phyloP scores from a whole-genome alignment of 2,329 filamentous ascomycete genomes.

The Epichloe festucae region DNA sequence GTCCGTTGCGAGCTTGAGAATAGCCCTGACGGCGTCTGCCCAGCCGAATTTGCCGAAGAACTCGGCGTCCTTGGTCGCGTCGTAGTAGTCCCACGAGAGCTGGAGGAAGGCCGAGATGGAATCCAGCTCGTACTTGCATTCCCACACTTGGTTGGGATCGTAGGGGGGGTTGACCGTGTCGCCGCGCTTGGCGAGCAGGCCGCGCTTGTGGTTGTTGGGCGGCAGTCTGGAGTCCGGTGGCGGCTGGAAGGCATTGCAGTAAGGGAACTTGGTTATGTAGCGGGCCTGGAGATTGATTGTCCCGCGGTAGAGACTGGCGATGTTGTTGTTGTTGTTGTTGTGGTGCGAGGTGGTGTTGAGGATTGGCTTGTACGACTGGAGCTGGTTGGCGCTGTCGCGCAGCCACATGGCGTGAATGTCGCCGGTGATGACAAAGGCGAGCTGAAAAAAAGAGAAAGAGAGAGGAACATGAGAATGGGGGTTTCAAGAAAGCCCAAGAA shows the following conservation, averaged over 20 bases:
- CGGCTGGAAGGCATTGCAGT: conserved; percentile 92
- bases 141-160: conserved; percentile 62
- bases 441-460: conserved; percentile 20
- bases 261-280: conserved; percentile 57
- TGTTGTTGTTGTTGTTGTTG: conserved; percentile 11
- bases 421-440: conserved; percentile 72
- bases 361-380: conserved; percentile 59
- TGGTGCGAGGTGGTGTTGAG: conserved; percentile 40
- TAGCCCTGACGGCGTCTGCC: conserved; percentile 55
- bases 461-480: neutral
- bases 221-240: conserved; percentile 50
- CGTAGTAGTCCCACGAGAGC: conserved; percentile 68
- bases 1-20: conserved; percentile 55
- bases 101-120: conserved; percentile 78
- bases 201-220: conserved; percentile 9
- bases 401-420: conserved; percentile 93
- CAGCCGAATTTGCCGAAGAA: conserved; percentile 65
- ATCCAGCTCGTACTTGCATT: conserved; percentile 95
- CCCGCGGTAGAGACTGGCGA: conserved; percentile 59
- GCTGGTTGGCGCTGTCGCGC: conserved; percentile 72
- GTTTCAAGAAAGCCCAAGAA: too few species aligned
- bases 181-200: conserved; percentile 15
- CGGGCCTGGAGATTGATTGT: conserved; percentile 66
- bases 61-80: conserved; percentile 54
- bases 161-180: conserved; percentile 51